Percentiles rank a stretch among this genome's conserved stretches.
These are phyloP conservation scores for Carex pumila DNA, from an alignment of 176 grass and related monocot genomes.

Conservation along the genomic window DNA sequence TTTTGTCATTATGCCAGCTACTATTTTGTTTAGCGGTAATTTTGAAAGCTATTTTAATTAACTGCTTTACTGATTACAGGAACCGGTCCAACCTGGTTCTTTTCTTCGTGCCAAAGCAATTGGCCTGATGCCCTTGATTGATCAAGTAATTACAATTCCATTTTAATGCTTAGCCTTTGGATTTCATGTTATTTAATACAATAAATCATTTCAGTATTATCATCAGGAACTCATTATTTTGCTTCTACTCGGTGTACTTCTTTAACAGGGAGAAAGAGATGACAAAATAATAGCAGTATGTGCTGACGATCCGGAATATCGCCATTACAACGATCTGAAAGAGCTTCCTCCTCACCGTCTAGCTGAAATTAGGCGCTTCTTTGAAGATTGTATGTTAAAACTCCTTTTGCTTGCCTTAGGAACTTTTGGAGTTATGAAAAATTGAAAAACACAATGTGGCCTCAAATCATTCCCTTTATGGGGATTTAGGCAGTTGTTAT, in stretches of 20 bases:
- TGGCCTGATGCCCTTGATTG: constrained; percentile 43
- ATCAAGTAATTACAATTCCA: constrained; percentile 20
- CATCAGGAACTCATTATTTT: neutral
- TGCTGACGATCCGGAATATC: constrained; percentile 38
- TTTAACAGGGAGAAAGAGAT: constrained; percentile 32
- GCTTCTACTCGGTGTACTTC: neutral
- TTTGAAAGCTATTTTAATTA: neutral
- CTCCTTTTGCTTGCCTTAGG: neutral
- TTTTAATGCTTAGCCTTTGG: neutral
- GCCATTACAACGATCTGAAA: constrained; percentile 39
- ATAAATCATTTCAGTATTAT: neutral
- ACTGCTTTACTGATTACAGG: constrained; percentile 17
- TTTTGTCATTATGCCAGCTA: too few relatives aligned
- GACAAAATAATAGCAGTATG: constrained; percentile 45
- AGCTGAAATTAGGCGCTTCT: constrained; percentile 39
- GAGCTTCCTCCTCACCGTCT: constrained; percentile 36
- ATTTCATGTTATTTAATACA: neutral
- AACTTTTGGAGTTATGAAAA: neutral
- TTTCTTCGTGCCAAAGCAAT: constrained; percentile 42
- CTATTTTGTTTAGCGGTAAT: neutral
- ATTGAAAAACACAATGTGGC: neutral
- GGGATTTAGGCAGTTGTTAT: neutral
- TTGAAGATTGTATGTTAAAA: constrained; percentile 37
- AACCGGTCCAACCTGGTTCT: constrained; percentile 27
- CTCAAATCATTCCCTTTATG: neutral